These are phyloP conservation scores for Neurospora sp. DNA, from an alignment of 2,329 filamentous ascomycete genomes.

Conservation along the genomic window DNA sequence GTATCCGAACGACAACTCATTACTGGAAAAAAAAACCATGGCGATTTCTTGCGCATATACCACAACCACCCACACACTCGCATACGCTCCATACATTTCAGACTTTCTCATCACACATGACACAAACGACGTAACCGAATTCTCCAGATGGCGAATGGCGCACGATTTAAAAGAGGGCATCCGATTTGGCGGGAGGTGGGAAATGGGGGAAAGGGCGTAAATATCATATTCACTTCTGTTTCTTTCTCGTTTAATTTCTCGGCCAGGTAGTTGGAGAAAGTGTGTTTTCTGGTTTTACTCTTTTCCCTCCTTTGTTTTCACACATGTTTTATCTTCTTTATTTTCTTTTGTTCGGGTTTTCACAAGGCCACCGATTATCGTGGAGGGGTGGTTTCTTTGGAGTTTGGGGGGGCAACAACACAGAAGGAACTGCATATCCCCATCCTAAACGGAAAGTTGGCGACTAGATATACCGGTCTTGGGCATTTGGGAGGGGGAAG, in stretches of 20 bases:
- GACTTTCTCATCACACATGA: slow-evolving; percentile 4
- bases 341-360: not conserved
- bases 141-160: slow-evolving; percentile 31
- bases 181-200: slow-evolving; percentile 6
- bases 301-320: not conserved
- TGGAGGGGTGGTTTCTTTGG: not conserved
- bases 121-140: slow-evolving; percentile 13
- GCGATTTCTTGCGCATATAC: slow-evolving; percentile 16
- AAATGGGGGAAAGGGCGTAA: slow-evolving; percentile 12
- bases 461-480: not conserved
- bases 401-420: not conserved
- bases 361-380: not conserved
- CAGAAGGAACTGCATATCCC: not conserved
- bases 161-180: slow-evolving; percentile 28
- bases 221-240: slow-evolving; percentile 11
- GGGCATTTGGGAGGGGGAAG: not conserved
- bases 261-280: not conserved
- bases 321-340: not conserved
- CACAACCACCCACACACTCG: slow-evolving; percentile 1
- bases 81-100: slow-evolving; percentile 5
- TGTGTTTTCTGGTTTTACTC: slow-evolving; percentile 3
- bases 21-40: not conserved
- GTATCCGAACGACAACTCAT: not conserved
- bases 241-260: slow-evolving; percentile 6
- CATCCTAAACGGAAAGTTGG: not conserved